These are phyloP conservation scores for Kalanchoe fedtschenkoi DNA, from an alignment of 164 flowering plant genomes.

Conservation along the genomic window DNA sequence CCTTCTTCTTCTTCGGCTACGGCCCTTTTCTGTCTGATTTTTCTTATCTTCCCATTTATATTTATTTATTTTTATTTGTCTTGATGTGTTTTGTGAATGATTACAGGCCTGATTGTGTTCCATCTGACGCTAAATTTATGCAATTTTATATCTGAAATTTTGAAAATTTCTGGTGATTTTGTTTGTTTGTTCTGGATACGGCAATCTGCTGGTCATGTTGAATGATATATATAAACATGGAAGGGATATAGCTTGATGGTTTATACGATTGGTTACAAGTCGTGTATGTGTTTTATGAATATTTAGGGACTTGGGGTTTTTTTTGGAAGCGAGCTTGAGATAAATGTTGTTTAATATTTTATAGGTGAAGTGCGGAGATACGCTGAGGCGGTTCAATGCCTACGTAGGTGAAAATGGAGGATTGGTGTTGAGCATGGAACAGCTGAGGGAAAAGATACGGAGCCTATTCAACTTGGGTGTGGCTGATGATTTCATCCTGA, in stretches of 20 bases:
- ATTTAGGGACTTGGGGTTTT: not conserved
- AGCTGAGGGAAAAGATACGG: conserved; percentile 42
- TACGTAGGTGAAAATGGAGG: conserved; percentile 20
- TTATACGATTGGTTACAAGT: not conserved
- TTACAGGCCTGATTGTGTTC: no score
- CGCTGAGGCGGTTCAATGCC: conserved; percentile 68
- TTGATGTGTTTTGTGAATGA: no score
- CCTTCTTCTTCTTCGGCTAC: not conserved
- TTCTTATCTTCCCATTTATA: not conserved
- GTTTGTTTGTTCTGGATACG: no score
- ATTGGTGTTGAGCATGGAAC: conserved; percentile 46
- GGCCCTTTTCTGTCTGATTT: not conserved
- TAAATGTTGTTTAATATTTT: conserved; percentile 1
- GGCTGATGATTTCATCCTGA: conserved; percentile 47
- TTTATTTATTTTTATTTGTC: not conserved
- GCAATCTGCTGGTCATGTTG: no score
- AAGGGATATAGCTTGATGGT: no score
- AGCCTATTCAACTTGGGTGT: conserved; percentile 40
- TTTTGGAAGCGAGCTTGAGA: no score
- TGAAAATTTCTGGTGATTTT: no score
- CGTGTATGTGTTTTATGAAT: not conserved
- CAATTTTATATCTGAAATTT: no score
- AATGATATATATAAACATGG: no score
- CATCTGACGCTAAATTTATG: no score
- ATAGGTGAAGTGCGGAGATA: conserved; percentile 71